Base-by-base conservation (phyloP, 352 stramenopile genomes). In the Phytophthora fragariae region DNA sequence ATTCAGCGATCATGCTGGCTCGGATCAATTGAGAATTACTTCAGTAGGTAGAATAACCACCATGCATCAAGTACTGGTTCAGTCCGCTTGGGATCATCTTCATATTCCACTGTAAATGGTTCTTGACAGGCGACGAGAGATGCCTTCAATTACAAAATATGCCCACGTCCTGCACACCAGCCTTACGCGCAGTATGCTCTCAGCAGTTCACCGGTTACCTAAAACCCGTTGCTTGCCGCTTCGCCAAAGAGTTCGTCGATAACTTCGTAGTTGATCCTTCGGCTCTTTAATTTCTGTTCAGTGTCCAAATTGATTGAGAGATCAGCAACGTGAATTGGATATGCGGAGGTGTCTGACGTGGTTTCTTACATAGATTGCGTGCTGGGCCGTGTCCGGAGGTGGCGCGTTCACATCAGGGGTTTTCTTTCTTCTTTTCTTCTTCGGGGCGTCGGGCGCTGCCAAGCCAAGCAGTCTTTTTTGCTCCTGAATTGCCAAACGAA, bases 211-310 rank as follows among this genome's bases (percentile, higher is more conserved):
- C 29, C n/a, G n/a, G 15, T 46, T 33, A 15, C 12, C 84, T 73
- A 93, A 33, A 91, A 92, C 0, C 84, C 84, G 58, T 92, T 93
- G 72, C 77, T 93, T 53, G 86, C 86, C 27, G 86, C 86, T 73
- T 96, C 87, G 33, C 88, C 90, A 84, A 96, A 96, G 54, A 96
- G 81, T 77, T 96, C 90, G 66, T 94, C 83, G 73, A 96, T 94
- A 55, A 95, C 90, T 79, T 96, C 90, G 68, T 96, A 96, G 76
- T 95, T 96, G 75, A 96, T 96, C 73, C 89, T 81, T 78, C 88
- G 84, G 63, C 88, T 94, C 73, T 95, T 96, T 83, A 96, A 88
- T 91, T 93, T 94, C 90, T 94, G 76, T 56, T n/a, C 39, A 75
- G 31, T 21, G 7, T 27, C 14, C 9, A 50, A 57, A 76, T 37